A percentile compares a stretch with the other conserved stretches of the same genome.
Conservation (phyloP, 495 filamentous ascomycete genomes). For the Annulohypoxylon maeteangense region DNA sequence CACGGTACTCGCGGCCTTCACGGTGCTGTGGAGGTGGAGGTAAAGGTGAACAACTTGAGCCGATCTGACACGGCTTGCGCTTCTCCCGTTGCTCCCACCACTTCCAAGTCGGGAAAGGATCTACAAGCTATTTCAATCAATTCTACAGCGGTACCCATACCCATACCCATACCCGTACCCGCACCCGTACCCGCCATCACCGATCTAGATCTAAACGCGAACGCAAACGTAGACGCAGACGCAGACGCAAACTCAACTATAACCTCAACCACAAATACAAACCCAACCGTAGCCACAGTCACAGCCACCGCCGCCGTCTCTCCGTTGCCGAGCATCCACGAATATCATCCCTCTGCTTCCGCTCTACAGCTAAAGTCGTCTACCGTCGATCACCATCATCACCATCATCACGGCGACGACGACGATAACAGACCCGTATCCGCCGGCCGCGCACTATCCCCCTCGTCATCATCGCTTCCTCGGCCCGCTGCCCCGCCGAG, state of each 20-base stretch:
- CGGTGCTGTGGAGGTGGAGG: background rate
- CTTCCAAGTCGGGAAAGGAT: conserved; percentile 34
- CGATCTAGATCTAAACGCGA: conserved; percentile 11
- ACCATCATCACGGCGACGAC: conserved; percentile 2
- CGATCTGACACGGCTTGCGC: conserved; percentile 8
- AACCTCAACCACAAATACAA: conserved; percentile 16
- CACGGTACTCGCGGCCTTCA: background rate
- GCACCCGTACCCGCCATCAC: conserved; percentile 23
- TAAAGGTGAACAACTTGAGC: conserved; percentile 16
- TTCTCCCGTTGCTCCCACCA: background rate
- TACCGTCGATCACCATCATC: conserved; percentile 5
- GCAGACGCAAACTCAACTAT: background rate
- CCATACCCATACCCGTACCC: conserved; percentile 22
- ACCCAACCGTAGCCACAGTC: conserved; percentile 14
- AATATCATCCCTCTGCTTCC: conserved; percentile 28
- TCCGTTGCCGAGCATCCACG: conserved; percentile 43
- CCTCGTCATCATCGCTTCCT: conserved; percentile 35
- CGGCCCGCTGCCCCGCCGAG: conserved; percentile 47
- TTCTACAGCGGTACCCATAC: conserved; percentile 33
- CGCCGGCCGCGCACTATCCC: conserved; percentile 28
- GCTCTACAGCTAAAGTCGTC: conserved; percentile 16
- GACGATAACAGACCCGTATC: conserved; percentile 24
- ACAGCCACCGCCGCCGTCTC: conserved; percentile 10
- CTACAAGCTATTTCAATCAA: conserved; percentile 39
- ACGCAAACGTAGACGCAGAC: conserved; percentile 1